A percentile compares a stretch with the other conserved stretches of the same genome.
Evolutionary conservation across 2,329 filamentous ascomycete genomes (phyloP).

Genomic region (Akanthomyces muscarius): DNA sequence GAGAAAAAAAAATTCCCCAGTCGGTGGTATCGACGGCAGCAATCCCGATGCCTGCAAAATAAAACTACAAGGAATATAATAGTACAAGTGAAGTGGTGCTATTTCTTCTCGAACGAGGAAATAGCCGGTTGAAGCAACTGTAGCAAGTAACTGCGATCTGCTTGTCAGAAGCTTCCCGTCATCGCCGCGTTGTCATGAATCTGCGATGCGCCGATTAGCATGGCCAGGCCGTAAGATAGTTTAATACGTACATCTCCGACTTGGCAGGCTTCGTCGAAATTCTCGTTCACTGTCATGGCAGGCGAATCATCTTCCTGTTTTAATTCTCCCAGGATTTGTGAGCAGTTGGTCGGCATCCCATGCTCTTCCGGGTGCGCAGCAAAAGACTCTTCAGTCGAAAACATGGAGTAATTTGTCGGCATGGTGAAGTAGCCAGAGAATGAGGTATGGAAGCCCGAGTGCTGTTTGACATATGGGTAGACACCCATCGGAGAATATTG

Average conservation of each 20-base stretch:
- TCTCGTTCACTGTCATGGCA: background rate
- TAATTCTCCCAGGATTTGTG: background rate
- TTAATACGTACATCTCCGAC: background rate
- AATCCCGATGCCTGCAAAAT: background rate
- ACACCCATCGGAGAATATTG: constrained; percentile 8
- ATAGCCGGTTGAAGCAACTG: background rate
- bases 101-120: background rate
- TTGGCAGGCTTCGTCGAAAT: background rate
- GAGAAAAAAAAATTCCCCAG: background rate
- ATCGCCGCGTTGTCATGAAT: background rate
- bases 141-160: background rate
- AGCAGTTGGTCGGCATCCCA: background rate
- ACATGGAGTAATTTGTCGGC: constrained; percentile 9
- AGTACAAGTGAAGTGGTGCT: no score
- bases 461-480: constrained; percentile 1
- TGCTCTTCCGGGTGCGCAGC: background rate
- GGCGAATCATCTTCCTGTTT: background rate
- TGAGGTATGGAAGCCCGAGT: background rate
- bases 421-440: constrained; percentile 3
- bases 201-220: background rate
- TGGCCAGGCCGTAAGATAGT: background rate
- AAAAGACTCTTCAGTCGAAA: background rate
- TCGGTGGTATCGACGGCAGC: background rate
- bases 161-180: background rate
- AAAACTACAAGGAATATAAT: background rate